A percentile compares a stretch with the other conserved stretches of the same genome.
These are phyloP conservation scores for Penicillium sp. DNA, from an alignment of 2,329 filamentous ascomycete genomes.

Conservation along the genomic window DNA sequence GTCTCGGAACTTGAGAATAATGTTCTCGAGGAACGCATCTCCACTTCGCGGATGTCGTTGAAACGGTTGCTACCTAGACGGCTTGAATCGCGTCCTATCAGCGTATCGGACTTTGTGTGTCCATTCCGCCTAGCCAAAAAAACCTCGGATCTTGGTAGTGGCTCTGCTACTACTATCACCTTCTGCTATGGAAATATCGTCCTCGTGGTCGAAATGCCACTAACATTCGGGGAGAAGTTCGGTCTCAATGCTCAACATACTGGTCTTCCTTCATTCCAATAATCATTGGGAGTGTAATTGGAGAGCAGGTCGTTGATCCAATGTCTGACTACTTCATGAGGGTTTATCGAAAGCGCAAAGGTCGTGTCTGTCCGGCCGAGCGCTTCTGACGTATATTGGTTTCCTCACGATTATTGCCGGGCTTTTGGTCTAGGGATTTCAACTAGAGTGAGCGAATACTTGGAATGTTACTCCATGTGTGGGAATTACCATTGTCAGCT, in stretches of 20 bases:
- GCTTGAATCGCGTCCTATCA: conserved; percentile 52
- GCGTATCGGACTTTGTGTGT: conserved; percentile 50
- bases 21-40: neutral
- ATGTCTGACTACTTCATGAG: conserved; percentile 56
- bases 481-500: conserved; percentile 53
- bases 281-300: conserved; percentile 58
- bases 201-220: conserved; percentile 59
- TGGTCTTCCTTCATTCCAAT: conserved; percentile 59
- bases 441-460: conserved; percentile 46
- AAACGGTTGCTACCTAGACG: neutral
- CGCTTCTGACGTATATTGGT: conserved; percentile 57
- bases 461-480: conserved; percentile 61
- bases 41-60: neutral
- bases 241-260: conserved; percentile 58
- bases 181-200: conserved; percentile 57
- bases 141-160: conserved; percentile 52
- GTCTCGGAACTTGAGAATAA: conserved; percentile 4
- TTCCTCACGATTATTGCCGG: conserved; percentile 54
- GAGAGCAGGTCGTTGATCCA: conserved; percentile 59
- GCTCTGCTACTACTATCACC: conserved; percentile 56
- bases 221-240: conserved; percentile 57
- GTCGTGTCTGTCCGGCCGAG: conserved; percentile 48
- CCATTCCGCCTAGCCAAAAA: conserved; percentile 47
- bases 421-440: conserved; percentile 56
- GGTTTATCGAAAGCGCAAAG: conserved; percentile 30